Conservation (phyloP, 1,284 basidiomycete species). For the Ganoderma leucocontextum region DNA sequence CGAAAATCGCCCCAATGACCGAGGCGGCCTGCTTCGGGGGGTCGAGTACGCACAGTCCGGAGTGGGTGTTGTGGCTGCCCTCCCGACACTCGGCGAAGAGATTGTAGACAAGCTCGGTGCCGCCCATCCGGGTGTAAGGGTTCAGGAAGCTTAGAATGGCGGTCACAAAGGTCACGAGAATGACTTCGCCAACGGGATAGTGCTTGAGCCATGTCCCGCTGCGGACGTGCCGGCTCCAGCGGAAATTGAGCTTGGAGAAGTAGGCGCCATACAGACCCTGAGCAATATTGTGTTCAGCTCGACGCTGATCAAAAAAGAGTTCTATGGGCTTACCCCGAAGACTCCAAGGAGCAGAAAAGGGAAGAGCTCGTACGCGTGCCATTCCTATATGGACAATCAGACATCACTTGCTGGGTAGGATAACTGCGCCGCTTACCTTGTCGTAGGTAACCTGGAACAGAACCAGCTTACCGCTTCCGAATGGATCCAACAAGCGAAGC, state of each 20-base stretch:
- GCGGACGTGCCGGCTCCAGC: slow-evolving; percentile 87
- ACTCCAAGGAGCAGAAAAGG: slow-evolving; percentile 89
- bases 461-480: slow-evolving; percentile 86
- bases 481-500: slow-evolving; percentile 90
- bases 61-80: slow-evolving; percentile 62
- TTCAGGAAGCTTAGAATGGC: slow-evolving; percentile 87
- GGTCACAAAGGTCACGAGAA: slow-evolving; percentile 81
- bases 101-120: slow-evolving; percentile 92
- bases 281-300: background rate
- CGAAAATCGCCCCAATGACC: slow-evolving; percentile 71
- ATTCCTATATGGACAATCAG: slow-evolving; percentile 63
- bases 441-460: slow-evolving; percentile 92
- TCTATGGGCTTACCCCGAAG: slow-evolving; percentile 69
- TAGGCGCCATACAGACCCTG: slow-evolving; percentile 94
- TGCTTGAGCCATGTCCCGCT: slow-evolving; percentile 81
- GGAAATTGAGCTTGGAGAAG: slow-evolving; percentile 92
- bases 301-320: no score
- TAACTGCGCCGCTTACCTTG: slow-evolving; percentile 56
- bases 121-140: slow-evolving; percentile 92
- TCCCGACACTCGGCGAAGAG: slow-evolving; percentile 88
- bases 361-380: slow-evolving; percentile 86
- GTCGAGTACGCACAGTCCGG: slow-evolving; percentile 76
- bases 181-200: slow-evolving; percentile 88
- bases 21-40: slow-evolving; percentile 73
- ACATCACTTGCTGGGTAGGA: no score